Conservation (phyloP, 78 protist species). For the Isochrysis galbana region DNA sequence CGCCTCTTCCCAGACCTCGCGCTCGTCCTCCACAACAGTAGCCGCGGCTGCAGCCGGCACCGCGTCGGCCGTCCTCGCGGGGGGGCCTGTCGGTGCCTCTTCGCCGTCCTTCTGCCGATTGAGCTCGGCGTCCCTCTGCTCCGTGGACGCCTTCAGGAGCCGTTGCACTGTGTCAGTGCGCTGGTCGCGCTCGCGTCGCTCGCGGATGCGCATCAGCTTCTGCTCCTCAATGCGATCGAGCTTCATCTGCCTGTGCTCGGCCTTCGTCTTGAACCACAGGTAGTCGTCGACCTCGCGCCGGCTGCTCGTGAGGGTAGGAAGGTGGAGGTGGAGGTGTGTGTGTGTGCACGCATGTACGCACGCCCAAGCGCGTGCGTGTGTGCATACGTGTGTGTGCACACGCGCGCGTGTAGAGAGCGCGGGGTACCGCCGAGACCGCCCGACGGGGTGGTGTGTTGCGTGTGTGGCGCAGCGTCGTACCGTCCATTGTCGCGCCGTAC, state of each 20-base stretch:
- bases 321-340: too few species aligned
- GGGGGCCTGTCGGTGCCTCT: not conserved
- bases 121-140: not conserved
- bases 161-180: not conserved
- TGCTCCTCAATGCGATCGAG: not conserved
- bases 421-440: too few species aligned
- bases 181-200: not conserved
- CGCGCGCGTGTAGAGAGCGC: too few species aligned
- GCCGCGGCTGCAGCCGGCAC: not conserved
- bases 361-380: too few species aligned
- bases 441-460: too few species aligned
- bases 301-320: too few species aligned
- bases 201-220: constrained; percentile 1
- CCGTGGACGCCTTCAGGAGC: not conserved
- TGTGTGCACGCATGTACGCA: too few species aligned
- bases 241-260: not conserved
- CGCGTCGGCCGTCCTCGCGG: not conserved
- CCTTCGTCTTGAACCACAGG: not conserved
- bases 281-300: not conserved
- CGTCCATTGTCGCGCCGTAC: not conserved
- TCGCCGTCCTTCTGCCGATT: not conserved
- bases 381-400: too few species aligned
- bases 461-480: too few species aligned
- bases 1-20: not conserved
- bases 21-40: not conserved